Base-by-base conservation (phyloP, 805 yeast genomes). In the Saccharomycopsis synnaedendra region DNA sequence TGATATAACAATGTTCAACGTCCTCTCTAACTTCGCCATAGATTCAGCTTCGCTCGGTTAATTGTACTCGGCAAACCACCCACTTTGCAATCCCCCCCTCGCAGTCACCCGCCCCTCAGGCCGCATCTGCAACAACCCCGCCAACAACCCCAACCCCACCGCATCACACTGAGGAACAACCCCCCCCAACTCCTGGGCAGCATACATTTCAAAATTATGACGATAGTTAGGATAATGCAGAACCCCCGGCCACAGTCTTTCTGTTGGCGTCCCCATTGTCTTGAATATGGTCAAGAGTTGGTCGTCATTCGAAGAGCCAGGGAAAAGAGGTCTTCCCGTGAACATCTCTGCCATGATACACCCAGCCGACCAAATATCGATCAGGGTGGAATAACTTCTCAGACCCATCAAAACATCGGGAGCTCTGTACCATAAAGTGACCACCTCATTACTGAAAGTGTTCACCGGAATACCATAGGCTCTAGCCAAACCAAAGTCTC, bases 291-390 rank as follows among this genome's bases (percentile, higher is more conserved):
- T 85, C 64, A 82, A 76, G 57, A 93, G 73, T 65, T 93, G 97
- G 66, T 93, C 98, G 48, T 93, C 97, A 64, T 90, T 94, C 39
- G 95, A 86, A 8, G 90, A 80, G 33, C 98, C 98, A 27, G 97
- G 96, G 65, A 93, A 93, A 45, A 93, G 69, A 1, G 98, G 97
- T 59, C 90, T 82, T 33, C 98, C 96, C n/a, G 96, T 85, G 60
- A 93, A 83, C 97, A 93, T 90, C 61, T 93, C 98, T 3, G 97
- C 97, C 63, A 93, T 76, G 47, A 93, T 93, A 66, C 98, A 93
- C 10, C 98, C 98, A 10, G 96, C 94, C 11, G 96, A 87, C 98
- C 98, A 93, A 68, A 93, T 86, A 62, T 93, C 98, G 52, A 93
- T 94, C 5, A 96, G 89, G 0, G 98, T 93, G 42, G 96, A 85